A percentile compares a stretch with the other conserved stretches of the same genome.
Conservation (phyloP, 495 filamentous ascomycete genomes). For the Aspergillus sparsus region DNA sequence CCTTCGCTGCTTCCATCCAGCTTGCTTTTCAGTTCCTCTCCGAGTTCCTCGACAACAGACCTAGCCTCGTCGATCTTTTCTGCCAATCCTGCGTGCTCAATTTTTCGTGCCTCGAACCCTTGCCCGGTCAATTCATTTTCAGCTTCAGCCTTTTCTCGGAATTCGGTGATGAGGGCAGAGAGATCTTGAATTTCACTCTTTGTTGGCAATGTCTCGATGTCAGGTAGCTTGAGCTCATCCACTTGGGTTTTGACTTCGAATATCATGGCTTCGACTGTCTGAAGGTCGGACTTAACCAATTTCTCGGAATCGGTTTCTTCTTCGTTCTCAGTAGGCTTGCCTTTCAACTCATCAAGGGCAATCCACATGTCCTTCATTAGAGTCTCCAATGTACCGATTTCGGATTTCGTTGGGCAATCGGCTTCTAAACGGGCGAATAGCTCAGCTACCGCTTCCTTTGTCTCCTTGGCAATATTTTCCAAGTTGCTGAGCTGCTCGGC, state of each 20-base stretch:
- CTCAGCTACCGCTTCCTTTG: slow-evolving; percentile 66
- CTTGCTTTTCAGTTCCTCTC: slow-evolving; percentile 65
- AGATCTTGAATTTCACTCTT: slow-evolving; percentile 65
- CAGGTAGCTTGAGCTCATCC: slow-evolving; percentile 66
- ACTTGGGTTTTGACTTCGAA: slow-evolving; percentile 77
- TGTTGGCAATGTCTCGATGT: slow-evolving; percentile 62
- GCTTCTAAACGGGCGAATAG: slow-evolving; percentile 59
- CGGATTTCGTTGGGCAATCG: slow-evolving; percentile 69
- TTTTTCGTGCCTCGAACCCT: slow-evolving; percentile 74
- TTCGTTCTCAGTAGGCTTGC: slow-evolving; percentile 54
- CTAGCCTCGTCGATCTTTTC: slow-evolving; percentile 62
- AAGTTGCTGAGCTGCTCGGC: slow-evolving; percentile 76
- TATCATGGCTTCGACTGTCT: slow-evolving; percentile 73
- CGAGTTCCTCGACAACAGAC: slow-evolving; percentile 56
- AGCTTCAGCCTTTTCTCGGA: slow-evolving; percentile 66
- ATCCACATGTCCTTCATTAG: slow-evolving; percentile 73
- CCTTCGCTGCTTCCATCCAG: slow-evolving; percentile 58
- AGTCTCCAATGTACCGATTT: slow-evolving; percentile 71
- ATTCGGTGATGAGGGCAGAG: slow-evolving; percentile 66
- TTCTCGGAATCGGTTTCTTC: slow-evolving; percentile 49
- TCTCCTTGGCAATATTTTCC: slow-evolving; percentile 68
- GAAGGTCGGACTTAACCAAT: slow-evolving; percentile 75
- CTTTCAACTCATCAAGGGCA: slow-evolving; percentile 76
- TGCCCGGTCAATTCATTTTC: slow-evolving; percentile 74
- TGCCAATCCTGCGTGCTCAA: slow-evolving; percentile 59